Evolutionary conservation across 1,139 yeast species (phyloP).

Genomic region (Candida gigantensis): DNA sequence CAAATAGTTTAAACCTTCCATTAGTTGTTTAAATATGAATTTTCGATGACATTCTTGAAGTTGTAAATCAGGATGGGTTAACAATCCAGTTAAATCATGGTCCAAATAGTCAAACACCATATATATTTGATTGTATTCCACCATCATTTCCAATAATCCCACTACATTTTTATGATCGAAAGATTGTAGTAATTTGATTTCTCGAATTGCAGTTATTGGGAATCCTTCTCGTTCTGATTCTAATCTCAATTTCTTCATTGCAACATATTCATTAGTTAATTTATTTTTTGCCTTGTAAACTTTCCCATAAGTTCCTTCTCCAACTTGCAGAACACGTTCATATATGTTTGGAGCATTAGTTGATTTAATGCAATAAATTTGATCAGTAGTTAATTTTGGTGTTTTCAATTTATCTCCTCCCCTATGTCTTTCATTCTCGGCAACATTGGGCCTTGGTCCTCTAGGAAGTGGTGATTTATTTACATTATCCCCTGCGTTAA

Average conservation of each 20-base stretch:
- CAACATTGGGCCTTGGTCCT: conserved; percentile 16
- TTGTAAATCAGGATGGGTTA: conserved; percentile 71
- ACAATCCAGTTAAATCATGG: conserved; percentile 86
- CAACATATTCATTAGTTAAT: conserved; percentile 72
- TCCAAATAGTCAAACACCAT: conserved; percentile 95
- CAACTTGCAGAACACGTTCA: conserved; percentile 46
- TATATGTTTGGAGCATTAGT: conserved; percentile 31
- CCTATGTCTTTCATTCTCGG: conserved; percentile 2
- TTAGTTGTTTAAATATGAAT: conserved; percentile 70
- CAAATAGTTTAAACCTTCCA: conserved; percentile 78
- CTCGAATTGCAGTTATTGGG: conserved; percentile 94
- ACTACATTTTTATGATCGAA: conserved; percentile 82
- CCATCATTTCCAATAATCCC: conserved; percentile 85
- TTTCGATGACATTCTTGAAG: conserved; percentile 72
- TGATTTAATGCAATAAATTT: conserved; percentile 37
- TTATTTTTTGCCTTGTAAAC: conserved; percentile 61
- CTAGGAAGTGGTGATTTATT: conserved; percentile 14
- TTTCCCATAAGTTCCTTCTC: conserved; percentile 54
- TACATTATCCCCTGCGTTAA: conserved; percentile 1
- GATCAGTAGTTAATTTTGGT: conserved; percentile 9
- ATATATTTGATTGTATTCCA: conserved; percentile 73
- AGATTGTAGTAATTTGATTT: conserved; percentile 83
- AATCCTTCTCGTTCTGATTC: conserved; percentile 93
- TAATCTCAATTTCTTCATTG: conserved; percentile 78
- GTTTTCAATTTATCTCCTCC: background rate